These are phyloP conservation scores for Fusarium heterosporum DNA, from an alignment of 2,329 filamentous ascomycete species.

Conservation along the genomic window DNA sequence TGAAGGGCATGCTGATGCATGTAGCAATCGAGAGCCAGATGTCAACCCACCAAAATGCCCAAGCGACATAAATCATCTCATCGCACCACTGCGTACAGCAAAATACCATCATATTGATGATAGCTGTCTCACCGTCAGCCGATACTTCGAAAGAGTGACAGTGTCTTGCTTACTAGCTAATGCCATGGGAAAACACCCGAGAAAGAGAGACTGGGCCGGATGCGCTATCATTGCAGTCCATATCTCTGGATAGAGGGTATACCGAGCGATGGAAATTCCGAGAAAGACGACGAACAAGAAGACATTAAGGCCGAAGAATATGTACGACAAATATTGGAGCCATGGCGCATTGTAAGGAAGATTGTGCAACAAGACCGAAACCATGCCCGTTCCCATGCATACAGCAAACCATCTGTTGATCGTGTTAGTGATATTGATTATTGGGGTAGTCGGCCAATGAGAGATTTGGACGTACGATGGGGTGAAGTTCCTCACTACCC, in stretches of 20 bases:
- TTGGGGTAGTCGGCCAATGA: background rate
- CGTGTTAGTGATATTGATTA: slow-evolving; percentile 9
- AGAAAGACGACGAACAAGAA: slow-evolving; percentile 67
- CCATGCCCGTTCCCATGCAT: slow-evolving; percentile 76
- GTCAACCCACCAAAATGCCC: slow-evolving; percentile 70
- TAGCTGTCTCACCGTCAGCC: slow-evolving; percentile 52
- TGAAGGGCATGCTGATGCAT: slow-evolving; percentile 67
- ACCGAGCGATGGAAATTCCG: slow-evolving; percentile 68
- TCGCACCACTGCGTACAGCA: slow-evolving; percentile 72
- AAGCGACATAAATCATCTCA: slow-evolving; percentile 66
- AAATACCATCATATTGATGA: slow-evolving; percentile 73
- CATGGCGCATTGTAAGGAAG: slow-evolving; percentile 70
- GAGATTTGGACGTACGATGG: slow-evolving; percentile 59
- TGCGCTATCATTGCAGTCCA: slow-evolving; percentile 75
- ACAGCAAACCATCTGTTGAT: slow-evolving; percentile 65
- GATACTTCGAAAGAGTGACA: background rate
- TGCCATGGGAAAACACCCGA: slow-evolving; percentile 76
- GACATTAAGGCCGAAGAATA: slow-evolving; percentile 71
- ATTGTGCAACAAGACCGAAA: slow-evolving; percentile 70
- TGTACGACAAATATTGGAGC: slow-evolving; percentile 69
- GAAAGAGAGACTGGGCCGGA: slow-evolving; percentile 74
- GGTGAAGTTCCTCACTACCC: slow-evolving; percentile 64
- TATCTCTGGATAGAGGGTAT: slow-evolving; percentile 73
- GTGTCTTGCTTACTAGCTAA: slow-evolving; percentile 62
- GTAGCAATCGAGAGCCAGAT: slow-evolving; percentile 63